Percentiles rank a stretch among this genome's conserved stretches.
These are phyloP conservation scores for Pezicula neosporulosa DNA, from an alignment of 2,329 filamentous ascomycete species.

Conservation along the genomic window DNA sequence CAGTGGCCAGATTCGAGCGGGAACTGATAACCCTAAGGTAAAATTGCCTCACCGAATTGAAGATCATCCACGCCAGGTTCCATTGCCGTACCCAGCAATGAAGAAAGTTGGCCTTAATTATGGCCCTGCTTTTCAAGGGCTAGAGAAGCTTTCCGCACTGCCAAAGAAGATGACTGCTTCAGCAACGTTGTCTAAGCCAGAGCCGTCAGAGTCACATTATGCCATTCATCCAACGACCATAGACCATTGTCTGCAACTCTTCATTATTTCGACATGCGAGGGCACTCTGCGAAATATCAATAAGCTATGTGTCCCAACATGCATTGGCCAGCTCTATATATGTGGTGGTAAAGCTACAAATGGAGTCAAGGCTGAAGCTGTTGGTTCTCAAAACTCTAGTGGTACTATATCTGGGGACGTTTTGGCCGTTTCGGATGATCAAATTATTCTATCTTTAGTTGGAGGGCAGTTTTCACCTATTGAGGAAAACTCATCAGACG, in stretches of 20 bases:
- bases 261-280: conserved; percentile 2
- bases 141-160: conserved; percentile 7
- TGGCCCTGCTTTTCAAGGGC: conserved; percentile 19
- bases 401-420: not conserved
- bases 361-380: conserved; percentile 8
- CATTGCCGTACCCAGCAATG: conserved; percentile 15
- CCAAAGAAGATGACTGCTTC: conserved; percentile 1
- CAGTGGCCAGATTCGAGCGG: conserved; percentile 1
- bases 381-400: conserved; percentile 6
- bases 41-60: not conserved
- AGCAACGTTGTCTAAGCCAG: not conserved
- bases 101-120: conserved; percentile 20
- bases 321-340: conserved; percentile 7
- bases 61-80: not conserved
- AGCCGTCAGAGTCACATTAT: not conserved
- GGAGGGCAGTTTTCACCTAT: conserved; percentile 1
- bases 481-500: not conserved
- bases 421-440: not conserved
- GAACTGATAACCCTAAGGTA: not conserved
- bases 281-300: conserved; percentile 1
- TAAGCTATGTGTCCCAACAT: conserved; percentile 4
- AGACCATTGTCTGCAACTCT: conserved; percentile 6
- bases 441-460: not conserved
- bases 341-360: not conserved
- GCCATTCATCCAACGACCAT: conserved; percentile 8